Base-by-base conservation (phyloP, 202 grass and related monocot genomes). In the Thinopyrum obtusiflorum region DNA sequence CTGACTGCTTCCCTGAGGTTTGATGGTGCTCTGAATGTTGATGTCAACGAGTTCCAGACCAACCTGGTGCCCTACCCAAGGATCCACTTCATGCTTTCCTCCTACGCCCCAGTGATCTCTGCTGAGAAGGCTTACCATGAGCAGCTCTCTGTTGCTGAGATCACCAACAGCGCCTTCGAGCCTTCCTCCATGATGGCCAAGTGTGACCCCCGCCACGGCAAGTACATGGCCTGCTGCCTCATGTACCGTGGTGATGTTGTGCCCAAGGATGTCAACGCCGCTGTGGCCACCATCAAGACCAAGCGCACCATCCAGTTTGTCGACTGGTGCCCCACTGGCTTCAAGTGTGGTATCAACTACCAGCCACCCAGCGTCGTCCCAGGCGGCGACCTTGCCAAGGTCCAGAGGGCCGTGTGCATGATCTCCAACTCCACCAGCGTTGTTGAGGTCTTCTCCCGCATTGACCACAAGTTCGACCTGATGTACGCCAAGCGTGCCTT, bases 291-390 rank as follows among this genome's bases (percentile, higher is more conserved):
- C 27, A 95, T 95, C 86, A 95, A 95, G 90, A 95, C 93, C 32
- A 95, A 95, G 90, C 90, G 93, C 90, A 95, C 93, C 8, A 95
- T 92, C 77, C 93, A 95, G 85, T 95, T 95, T 0, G 93, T 95
- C 0, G 93, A 95, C 70, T 95, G 93, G 93, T 96, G 94, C 76
- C 94, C 94, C 0, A 96, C 94, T 4, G 94, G 94, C 0, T 93
- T 96, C 89, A 95, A 95, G 90, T 95, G 93, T 1, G 93, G 93
- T 11, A 95, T 93, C 84, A 95, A 95, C 93, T 95, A 96, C 83
- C 94, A 96, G 84, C 94, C 94, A 0, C 94, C 94, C 0, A 96
- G 91, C 6, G 91, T 96, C 0, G 94, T 96, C n/a, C 94, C 94
- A 0, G 89, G 94, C 2, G 94, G 94, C 0, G 94, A 96, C 59